Conservation (phyloP, 1,284 basidiomycete species). For the Puccinia horiana region DNA sequence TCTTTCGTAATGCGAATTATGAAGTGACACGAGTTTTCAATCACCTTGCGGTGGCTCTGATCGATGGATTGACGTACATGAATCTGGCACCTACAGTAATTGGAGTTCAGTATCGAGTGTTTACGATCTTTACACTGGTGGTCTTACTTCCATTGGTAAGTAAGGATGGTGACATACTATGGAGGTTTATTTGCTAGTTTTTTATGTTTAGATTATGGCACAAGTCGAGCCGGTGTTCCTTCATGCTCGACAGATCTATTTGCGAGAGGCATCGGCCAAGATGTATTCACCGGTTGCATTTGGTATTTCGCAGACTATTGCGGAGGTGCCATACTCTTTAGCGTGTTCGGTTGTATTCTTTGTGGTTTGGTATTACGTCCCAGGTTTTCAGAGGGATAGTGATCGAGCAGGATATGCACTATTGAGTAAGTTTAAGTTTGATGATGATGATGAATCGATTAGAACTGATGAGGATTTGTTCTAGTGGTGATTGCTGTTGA, state of each 20-base stretch:
- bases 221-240: constrained; percentile 86
- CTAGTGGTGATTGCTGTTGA: constrained; percentile 69
- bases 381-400: constrained; percentile 64
- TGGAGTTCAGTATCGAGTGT: constrained; percentile 80
- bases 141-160: constrained; percentile 54
- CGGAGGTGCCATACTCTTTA: constrained; percentile 72
- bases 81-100: constrained; percentile 68
- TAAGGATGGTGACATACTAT: too few relatives aligned
- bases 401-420: constrained; percentile 71
- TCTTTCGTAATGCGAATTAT: constrained; percentile 82
- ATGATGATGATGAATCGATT: not conserved
- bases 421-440: constrained; percentile 57
- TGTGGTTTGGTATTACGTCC: constrained; percentile 65
- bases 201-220: constrained; percentile 64
- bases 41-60: constrained; percentile 52
- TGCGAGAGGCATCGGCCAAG: constrained; percentile 66
- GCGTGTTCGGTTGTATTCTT: constrained; percentile 74
- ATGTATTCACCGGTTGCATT: constrained; percentile 77
- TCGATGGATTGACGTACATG: constrained; percentile 65
- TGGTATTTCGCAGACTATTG: constrained; percentile 77
- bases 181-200: too few relatives aligned
- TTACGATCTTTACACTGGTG: constrained; percentile 64
- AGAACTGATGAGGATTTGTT: not conserved
- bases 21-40: constrained; percentile 75
- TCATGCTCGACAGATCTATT: constrained; percentile 70